Conservation (phyloP, 257 asterid genomes). For the Nicotiana benthamiana region DNA sequence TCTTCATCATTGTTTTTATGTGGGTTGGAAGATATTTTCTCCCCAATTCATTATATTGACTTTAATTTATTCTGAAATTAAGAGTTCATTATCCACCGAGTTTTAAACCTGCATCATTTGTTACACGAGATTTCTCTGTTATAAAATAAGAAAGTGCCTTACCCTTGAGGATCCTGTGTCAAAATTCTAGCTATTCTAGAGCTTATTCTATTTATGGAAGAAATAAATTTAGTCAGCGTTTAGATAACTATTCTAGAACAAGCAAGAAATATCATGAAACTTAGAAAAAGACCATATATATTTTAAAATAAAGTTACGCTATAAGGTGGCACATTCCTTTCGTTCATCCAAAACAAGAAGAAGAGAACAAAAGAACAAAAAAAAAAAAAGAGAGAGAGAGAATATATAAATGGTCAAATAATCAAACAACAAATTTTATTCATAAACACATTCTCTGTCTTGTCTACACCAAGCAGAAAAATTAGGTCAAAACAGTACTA, state of each 20-base stretch:
- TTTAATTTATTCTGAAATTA: not conserved
- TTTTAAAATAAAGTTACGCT: too few relatives aligned
- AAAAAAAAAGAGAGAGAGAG: too few relatives aligned
- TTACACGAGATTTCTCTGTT: not conserved
- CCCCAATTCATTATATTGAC: not conserved
- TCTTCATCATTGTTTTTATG: not conserved
- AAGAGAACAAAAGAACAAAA: too few relatives aligned
- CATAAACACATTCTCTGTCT: not conserved
- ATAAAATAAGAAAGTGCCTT: not conserved
- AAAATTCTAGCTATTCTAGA: not conserved
- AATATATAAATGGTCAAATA: not conserved
- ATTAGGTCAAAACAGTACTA: not conserved
- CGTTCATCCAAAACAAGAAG: too few relatives aligned
- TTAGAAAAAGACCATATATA: not conserved
- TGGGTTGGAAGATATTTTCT: not conserved
- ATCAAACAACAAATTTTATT: not conserved
- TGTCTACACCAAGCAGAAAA: not conserved
- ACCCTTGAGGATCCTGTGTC: too few relatives aligned
- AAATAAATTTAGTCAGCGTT: not conserved
- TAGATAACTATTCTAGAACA: too few relatives aligned
- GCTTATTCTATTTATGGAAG: not conserved
- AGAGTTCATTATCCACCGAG: not conserved
- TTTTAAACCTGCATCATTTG: not conserved
- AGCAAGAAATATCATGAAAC: not conserved
- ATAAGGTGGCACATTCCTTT: too few relatives aligned